Percentiles rank a stretch among this genome's conserved stretches.
Conservation (phyloP, 768 basidiomycete species). For the Termitomyces sp. region DNA sequence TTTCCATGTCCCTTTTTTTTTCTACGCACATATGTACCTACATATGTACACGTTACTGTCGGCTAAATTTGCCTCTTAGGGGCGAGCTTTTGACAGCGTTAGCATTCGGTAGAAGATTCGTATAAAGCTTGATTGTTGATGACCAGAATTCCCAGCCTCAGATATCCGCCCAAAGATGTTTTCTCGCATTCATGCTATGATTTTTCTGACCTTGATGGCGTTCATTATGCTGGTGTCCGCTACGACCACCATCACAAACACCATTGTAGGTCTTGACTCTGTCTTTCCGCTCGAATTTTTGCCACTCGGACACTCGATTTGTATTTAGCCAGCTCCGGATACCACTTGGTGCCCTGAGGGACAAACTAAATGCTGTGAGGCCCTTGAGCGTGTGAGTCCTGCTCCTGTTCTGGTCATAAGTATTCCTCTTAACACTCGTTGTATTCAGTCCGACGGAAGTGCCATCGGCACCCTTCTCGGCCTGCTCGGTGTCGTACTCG, state of each 20-base stretch:
- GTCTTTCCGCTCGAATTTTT: too few relatives aligned
- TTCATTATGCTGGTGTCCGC: conserved; percentile 19
- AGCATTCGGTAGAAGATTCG: background rate
- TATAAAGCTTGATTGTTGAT: background rate
- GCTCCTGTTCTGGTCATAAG: background rate
- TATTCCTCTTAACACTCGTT: too few relatives aligned
- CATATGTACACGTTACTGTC: background rate
- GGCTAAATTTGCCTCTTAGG: background rate
- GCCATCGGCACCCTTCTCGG: conserved; percentile 19
- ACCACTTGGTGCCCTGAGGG: conserved; percentile 16
- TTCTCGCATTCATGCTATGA: conserved; percentile 9
- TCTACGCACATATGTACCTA: too few relatives aligned
- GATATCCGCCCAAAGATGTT: conserved; percentile 9
- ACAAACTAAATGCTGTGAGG: conserved; percentile 21
- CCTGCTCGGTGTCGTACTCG: conserved; percentile 19
- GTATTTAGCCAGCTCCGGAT: conserved; percentile 1
- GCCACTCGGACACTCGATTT: background rate
- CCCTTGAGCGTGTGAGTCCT: conserved; percentile 18
- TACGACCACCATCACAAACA: conserved; percentile 9
- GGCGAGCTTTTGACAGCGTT: background rate
- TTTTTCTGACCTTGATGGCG: conserved; percentile 10
- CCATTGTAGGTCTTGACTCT: conserved; percentile 9
- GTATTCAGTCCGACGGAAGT: conserved; percentile 17
- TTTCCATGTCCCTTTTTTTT: too few relatives aligned
- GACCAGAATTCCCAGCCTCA: background rate